Evolutionary conservation across 2,329 filamentous ascomycete genomes (phyloP).

Genomic region (Aspergillus sergii): DNA sequence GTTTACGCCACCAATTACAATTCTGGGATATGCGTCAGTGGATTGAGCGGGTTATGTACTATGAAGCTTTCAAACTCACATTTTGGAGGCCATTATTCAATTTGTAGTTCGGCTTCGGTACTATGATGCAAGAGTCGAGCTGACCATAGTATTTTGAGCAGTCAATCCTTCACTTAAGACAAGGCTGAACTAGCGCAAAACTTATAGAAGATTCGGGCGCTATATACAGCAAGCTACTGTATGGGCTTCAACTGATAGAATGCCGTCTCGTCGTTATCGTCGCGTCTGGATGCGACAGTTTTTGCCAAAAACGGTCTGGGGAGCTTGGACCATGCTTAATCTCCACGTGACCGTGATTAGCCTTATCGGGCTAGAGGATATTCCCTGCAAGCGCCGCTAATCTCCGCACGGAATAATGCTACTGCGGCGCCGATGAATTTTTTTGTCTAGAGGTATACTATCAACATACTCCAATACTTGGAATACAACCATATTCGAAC

Average conservation of each 20-base stretch:
- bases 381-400: conserved; percentile 19
- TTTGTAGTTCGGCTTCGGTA: conserved; percentile 8
- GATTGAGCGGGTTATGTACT: background rate
- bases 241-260: background rate
- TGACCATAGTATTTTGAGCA: conserved; percentile 7
- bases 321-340: conserved; percentile 36
- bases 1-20: conserved; percentile 81
- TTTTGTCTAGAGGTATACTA: conserved; percentile 31
- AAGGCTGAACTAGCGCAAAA: background rate
- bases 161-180: background rate
- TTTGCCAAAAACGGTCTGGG: conserved; percentile 23
- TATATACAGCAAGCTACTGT: background rate
- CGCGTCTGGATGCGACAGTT: conserved; percentile 4
- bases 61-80: conserved; percentile 45
- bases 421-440: conserved; percentile 38
- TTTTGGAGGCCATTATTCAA: conserved; percentile 57
- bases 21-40: conserved; percentile 37
- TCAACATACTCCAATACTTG: conserved; percentile 24
- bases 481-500: conserved; percentile 17
- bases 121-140: conserved; percentile 16
- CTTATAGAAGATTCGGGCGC: background rate
- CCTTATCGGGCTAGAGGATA: conserved; percentile 15
- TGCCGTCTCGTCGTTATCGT: background rate
- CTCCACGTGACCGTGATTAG: conserved; percentile 26
- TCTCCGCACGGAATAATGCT: conserved; percentile 36